A percentile compares a stretch with the other conserved stretches of the same genome.
Conservation (phyloP, 2,329 filamentous ascomycete species). For the Plenodomus tracheiphilus region DNA sequence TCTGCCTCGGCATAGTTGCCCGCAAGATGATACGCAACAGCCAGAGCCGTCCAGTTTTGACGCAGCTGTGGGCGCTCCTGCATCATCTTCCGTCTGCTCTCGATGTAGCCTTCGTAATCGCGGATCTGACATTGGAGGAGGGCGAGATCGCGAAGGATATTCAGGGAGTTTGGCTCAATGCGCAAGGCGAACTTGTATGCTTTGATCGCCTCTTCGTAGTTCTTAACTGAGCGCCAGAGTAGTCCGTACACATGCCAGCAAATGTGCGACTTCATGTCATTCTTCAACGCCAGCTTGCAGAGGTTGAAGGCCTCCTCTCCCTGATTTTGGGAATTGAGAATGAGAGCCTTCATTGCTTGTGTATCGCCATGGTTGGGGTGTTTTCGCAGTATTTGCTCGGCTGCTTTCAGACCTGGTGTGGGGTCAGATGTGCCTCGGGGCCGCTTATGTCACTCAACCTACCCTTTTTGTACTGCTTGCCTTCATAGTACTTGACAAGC, state of each 20-base stretch:
- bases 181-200: constrained; percentile 95
- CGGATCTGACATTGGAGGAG: constrained; percentile 95
- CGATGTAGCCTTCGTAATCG: constrained; percentile 90
- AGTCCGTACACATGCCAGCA: constrained; percentile 99
- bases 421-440: constrained; percentile 19
- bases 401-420: constrained; percentile 77
- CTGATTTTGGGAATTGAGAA: constrained; percentile 90
- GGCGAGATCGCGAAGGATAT: constrained; percentile 92
- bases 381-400: constrained; percentile 95
- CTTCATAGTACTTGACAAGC: constrained; percentile 94
- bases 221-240: constrained; percentile 90
- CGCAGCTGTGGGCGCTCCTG: constrained; percentile 78
- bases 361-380: constrained; percentile 96
- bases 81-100: constrained; percentile 86
- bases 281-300: constrained; percentile 87
- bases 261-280: constrained; percentile 98
- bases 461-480: constrained; percentile 96
- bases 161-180: constrained; percentile 89
- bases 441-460: constrained; percentile 13
- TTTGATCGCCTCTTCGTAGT: constrained; percentile 98
- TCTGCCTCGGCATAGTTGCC: constrained; percentile 86
- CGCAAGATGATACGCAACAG: constrained; percentile 88
- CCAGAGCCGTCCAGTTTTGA: constrained; percentile 97
- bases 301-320: constrained; percentile 91
- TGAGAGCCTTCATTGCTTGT: constrained; percentile 97